Base-by-base conservation (phyloP, 306 rosid species). In the Herpetospermum pedunculosum region DNA sequence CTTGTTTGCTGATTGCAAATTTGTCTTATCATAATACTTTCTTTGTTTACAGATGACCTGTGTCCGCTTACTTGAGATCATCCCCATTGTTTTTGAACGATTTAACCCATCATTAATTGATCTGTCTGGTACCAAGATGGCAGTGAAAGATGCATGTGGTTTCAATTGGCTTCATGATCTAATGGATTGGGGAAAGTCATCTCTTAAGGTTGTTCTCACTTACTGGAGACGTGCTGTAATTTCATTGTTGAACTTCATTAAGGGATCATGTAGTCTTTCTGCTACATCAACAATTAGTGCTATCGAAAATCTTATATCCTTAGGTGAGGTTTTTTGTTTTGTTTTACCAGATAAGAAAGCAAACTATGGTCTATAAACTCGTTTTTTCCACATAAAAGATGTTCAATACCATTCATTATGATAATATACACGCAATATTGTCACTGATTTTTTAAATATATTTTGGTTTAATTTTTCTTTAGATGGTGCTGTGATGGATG, bases 131-230 rank as follows among this genome's bases (percentile, higher is more conserved):
- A 78, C 80, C 77, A 75, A 75, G 74, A 65, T 76, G 82, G 73
- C 72, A 34, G 67, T 76, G 48, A 74, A 76, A 75, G 81, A 73
- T 78, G 77, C 79, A 53, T 53, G 70, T 75, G 87, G 88, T 76
- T 82, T 94, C 75, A 70, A 78, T 32, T 91, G 97, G 98, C 86
- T 94, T 83, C 84, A 83, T 77, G 89, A 89, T 86, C 84, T 91
- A 57, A 81, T 88, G 85, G 88, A 87, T 76, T 94, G 98, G 97
- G 88, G 98, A n/a, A 94, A 83, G 85, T 94, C 98, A 78, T 81
- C 88, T 57, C 97, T 94, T 71, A 86, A 86, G 82, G 97, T 89
- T 77, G 85, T 91, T 70, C 78, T 85, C 41, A 87, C 92, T 79
- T 94, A 94, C 76, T 94, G 98, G 98, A 87, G 84, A 83, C 80